These are phyloP conservation scores for Epichloe gansuensis DNA, from an alignment of 2,329 filamentous ascomycete genomes.

Conservation along the genomic window DNA sequence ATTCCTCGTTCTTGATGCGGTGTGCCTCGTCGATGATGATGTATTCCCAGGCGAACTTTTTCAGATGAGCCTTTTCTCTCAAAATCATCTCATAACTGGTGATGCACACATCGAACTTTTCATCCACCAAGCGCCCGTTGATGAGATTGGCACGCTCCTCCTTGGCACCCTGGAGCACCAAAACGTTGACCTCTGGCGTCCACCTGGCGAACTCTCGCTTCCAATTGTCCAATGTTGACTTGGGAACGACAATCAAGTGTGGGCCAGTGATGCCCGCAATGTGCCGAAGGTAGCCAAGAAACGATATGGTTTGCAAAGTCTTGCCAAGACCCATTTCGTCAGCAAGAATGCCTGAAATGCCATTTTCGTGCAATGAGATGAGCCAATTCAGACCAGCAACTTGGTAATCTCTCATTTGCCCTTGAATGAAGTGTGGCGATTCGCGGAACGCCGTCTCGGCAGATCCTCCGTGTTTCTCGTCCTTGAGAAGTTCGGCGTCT, in stretches of 20 bases:
- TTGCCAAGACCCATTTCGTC: conserved; percentile 99
- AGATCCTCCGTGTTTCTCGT: conserved; percentile 78
- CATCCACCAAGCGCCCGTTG: conserved; percentile 78
- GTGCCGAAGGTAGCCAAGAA: conserved; percentile 87
- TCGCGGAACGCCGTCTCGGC: conserved; percentile 88
- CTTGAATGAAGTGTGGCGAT: conserved; percentile 78
- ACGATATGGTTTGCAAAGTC: conserved; percentile 93
- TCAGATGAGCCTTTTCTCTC: conserved; percentile 83
- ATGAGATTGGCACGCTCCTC: conserved; percentile 84
- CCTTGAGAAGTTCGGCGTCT: conserved; percentile 74
- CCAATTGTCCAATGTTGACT: conserved; percentile 98
- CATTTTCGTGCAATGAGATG: conserved; percentile 93
- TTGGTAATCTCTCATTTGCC: conserved; percentile 93
- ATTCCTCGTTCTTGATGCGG: conserved; percentile 99
- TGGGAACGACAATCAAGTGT: conserved; percentile 84
- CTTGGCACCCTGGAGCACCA: conserved; percentile 89
- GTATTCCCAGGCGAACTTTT: conserved; percentile 99
- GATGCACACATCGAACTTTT: conserved; percentile 95
- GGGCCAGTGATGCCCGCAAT: conserved; percentile 81
- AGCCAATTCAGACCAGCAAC: conserved; percentile 94
- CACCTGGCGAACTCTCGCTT: conserved; percentile 85
- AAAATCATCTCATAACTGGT: conserved; percentile 99
- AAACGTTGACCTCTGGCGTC: conserved; percentile 90
- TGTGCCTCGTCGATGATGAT: conserved; percentile 98
- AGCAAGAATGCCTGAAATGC: conserved; percentile 93